These are phyloP conservation scores for Mycena polygramma DNA, from an alignment of 768 basidiomycete genomes.

Conservation along the genomic window DNA sequence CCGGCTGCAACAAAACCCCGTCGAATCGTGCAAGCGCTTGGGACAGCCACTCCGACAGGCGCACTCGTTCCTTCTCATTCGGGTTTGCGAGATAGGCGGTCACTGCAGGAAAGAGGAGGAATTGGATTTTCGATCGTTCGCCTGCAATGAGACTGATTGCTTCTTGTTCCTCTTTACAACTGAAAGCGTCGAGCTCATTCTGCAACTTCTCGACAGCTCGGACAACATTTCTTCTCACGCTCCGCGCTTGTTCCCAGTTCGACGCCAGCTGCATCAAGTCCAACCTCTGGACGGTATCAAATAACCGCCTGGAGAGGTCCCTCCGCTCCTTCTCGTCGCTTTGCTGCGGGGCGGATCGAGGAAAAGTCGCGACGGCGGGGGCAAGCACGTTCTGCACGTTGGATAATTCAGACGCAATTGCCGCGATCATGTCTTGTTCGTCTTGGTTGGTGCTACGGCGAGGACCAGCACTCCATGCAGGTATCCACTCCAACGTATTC, in stretches of 20 bases:
- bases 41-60: conserved; percentile 19
- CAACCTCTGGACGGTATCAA: conserved; percentile 25
- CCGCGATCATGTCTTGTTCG: conserved; percentile 21
- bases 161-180: conserved; percentile 26
- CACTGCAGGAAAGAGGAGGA: conserved; percentile 25
- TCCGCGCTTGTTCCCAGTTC: conserved; percentile 30
- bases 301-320: conserved; percentile 18
- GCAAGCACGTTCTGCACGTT: conserved; percentile 23
- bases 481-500: conserved; percentile 17
- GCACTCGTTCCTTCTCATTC: conserved; percentile 24
- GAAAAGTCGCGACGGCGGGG: conserved; percentile 32
- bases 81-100: conserved; percentile 11
- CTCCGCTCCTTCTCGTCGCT: conserved; percentile 15
- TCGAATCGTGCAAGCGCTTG: conserved; percentile 21
- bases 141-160: conserved; percentile 5
- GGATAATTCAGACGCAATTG: conserved; percentile 18
- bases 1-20: conserved; percentile 3
- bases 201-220: conserved; percentile 17
- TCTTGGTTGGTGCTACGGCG: not conserved
- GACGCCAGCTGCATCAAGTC: conserved; percentile 12
- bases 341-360: conserved; percentile 16
- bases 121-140: conserved; percentile 21
- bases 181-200: conserved; percentile 14
- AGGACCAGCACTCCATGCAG: not conserved
- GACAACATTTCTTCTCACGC: conserved; percentile 1